Conservation (phyloP, 2,329 filamentous ascomycete species). For the Cadophora sp. region DNA sequence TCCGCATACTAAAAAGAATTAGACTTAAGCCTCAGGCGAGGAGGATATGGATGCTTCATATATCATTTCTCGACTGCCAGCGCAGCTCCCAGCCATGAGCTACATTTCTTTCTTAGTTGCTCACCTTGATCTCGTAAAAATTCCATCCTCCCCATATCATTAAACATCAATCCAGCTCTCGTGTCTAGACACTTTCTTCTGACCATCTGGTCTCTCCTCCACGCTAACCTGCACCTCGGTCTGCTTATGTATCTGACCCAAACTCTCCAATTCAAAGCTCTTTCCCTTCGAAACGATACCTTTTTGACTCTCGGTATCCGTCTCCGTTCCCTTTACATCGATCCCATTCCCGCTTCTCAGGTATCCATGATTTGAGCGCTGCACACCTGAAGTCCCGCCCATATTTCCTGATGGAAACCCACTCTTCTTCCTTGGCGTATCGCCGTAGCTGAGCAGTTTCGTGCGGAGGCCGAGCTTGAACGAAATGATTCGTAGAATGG, state of each 20-base stretch:
- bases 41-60: too few relatives aligned
- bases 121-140: too few relatives aligned
- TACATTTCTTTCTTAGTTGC: too few relatives aligned
- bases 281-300: constrained; percentile 14
- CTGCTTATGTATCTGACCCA: constrained; percentile 15
- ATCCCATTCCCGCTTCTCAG: constrained; percentile 11
- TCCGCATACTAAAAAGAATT: too few relatives aligned
- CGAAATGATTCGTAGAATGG: constrained; percentile 46
- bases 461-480: constrained; percentile 40
- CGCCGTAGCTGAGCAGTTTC: constrained; percentile 20
- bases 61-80: too few relatives aligned
- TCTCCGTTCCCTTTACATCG: constrained; percentile 9
- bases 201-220: constrained; percentile 1
- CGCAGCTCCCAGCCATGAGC: too few relatives aligned
- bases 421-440: constrained; percentile 17
- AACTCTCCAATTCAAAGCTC: constrained; percentile 14
- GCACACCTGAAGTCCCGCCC: constrained; percentile 1
- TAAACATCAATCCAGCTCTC: constrained; percentile 17
- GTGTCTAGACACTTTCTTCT: constrained; percentile 2
- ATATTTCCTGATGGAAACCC: background rate
- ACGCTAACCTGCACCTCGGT: constrained; percentile 11
- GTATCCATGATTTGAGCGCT: constrained; percentile 19
- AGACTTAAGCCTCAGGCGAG: too few relatives aligned
- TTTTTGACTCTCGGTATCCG: constrained; percentile 18
- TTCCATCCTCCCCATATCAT: background rate